These are phyloP conservation scores for Tetradesmus obliquus DNA, from an alignment of 139 green algal species.

Conservation along the genomic window DNA sequence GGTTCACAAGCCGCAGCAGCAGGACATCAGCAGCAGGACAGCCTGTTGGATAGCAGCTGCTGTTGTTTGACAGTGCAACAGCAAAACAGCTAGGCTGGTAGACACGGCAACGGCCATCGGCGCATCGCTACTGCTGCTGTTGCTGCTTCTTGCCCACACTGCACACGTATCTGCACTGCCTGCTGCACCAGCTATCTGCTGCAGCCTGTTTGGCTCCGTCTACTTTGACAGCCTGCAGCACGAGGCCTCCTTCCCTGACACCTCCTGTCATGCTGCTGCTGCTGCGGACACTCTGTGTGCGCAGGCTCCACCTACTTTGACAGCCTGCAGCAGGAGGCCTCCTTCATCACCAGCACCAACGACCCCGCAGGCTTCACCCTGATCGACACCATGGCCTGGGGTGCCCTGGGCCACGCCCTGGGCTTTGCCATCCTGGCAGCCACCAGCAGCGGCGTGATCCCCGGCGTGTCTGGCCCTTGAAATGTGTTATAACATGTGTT, in stretches of 20 bases:
- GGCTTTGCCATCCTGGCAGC: conserved; percentile 49
- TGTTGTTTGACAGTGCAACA: too few species aligned
- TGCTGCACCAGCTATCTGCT: background rate
- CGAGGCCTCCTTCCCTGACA: conserved; percentile 62
- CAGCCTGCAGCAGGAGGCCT: conserved; percentile 69
- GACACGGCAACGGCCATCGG: too few species aligned
- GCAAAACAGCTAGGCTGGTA: too few species aligned
- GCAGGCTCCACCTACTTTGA: conserved; percentile 65
- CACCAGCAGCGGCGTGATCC: conserved; percentile 40
- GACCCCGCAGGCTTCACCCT: conserved; percentile 72
- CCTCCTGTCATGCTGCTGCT: background rate
- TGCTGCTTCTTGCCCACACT: too few species aligned
- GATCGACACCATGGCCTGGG: conserved; percentile 45
- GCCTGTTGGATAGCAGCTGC: too few species aligned
- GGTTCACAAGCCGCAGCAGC: too few species aligned
- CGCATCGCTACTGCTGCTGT: too few species aligned
- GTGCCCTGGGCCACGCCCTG: conserved; percentile 45
- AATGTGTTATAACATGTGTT: background rate
- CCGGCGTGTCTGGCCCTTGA: conserved; percentile 39
- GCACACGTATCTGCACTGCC: too few species aligned
- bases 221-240: conserved; percentile 74
- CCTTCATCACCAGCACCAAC: conserved; percentile 73
- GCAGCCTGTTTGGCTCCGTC: background rate
- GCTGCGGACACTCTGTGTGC: background rate
- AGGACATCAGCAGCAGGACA: too few species aligned